A percentile compares a stretch with the other conserved stretches of the same genome.
Evolutionary conservation across 257 asterid species (phyloP).

Genomic region (Scutellaria minor): DNA sequence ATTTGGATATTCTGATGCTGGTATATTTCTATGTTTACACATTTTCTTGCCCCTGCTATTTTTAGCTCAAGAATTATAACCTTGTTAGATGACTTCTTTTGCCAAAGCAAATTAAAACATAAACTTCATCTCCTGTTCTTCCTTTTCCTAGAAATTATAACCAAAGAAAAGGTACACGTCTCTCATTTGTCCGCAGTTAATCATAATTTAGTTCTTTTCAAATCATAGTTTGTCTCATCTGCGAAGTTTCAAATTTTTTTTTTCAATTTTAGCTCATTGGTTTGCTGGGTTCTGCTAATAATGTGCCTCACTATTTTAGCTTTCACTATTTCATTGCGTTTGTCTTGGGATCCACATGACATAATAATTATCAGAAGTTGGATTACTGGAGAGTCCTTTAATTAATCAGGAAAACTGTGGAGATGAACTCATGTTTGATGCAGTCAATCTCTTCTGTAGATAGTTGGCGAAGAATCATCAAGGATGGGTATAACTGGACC

Average conservation of each 20-base stretch:
- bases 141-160: neutral
- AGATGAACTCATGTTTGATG: constrained; percentile 38
- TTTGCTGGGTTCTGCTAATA: neutral
- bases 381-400: constrained; percentile 32
- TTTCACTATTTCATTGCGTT: constrained; percentile 12
- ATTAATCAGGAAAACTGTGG: constrained; percentile 31
- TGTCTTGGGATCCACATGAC: neutral
- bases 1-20: constrained; percentile 3
- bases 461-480: constrained; percentile 86
- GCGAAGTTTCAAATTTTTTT: constrained; percentile 15
- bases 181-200: neutral
- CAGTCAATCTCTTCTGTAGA: constrained; percentile 52
- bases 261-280: neutral
- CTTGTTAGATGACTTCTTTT: neutral
- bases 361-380: neutral
- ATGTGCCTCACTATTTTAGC: neutral
- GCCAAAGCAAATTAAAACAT: neutral
- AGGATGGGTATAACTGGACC: constrained; percentile 90
- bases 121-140: neutral
- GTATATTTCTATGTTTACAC: neutral
- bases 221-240: neutral
- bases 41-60: neutral
- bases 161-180: neutral
- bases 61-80: neutral
- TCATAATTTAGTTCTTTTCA: neutral